Base-by-base conservation (phyloP, 2,329 filamentous ascomycete genomes). In the Rhynchosporium graminicola region DNA sequence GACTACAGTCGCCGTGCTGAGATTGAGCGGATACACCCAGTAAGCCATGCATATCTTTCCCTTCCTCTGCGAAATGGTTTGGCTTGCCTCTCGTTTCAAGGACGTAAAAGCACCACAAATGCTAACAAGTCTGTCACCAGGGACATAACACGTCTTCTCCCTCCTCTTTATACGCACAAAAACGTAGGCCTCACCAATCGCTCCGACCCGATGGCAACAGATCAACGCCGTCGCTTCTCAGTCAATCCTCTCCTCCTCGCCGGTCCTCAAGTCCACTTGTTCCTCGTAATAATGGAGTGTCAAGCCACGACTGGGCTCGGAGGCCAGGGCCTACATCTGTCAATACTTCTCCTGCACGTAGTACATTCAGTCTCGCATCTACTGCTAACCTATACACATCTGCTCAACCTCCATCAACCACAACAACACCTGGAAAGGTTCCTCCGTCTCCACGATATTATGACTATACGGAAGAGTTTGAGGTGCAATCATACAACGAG, bases 381-480 rank as follows among this genome's bases (percentile, higher is more conserved):
- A 73, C 70, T 33, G 57, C 63, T 15, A 73, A 73, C 66, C 60
- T 67, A 3, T 68, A 68, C 45, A 57, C 64, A 9, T 56, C 45
- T 48, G 60, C 55, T 6, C 52, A 62, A 38, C 61, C 65, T 13
- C 59, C 63, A 20, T 73, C 72, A 20, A 65, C 63, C 26, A 64
- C 68, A n/a, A 71, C 69, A 28, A 73, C 72, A 2, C 70, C 70
- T 20, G 67, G 67, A 57, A 71, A 70, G 48, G 20, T 61, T n/a
- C 63, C 63, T 54, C 59, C 67, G 26, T 72, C 71, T 40, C 73
- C 73, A 33, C 57, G 73, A 29, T 75, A 74, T 56, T 74, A 75
- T 62, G 73, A 74, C 56, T 75, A 75, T 60, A 73, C 73, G 1
- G 73, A 75, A 57, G 69, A 74, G 36, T 75, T 74, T 50, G 71